Percentiles rank a stretch among this genome's conserved stretches.
Evolutionary conservation across 2,329 filamentous ascomycete genomes (phyloP).

Genomic region (Paracorniculantispora psalliotae): DNA sequence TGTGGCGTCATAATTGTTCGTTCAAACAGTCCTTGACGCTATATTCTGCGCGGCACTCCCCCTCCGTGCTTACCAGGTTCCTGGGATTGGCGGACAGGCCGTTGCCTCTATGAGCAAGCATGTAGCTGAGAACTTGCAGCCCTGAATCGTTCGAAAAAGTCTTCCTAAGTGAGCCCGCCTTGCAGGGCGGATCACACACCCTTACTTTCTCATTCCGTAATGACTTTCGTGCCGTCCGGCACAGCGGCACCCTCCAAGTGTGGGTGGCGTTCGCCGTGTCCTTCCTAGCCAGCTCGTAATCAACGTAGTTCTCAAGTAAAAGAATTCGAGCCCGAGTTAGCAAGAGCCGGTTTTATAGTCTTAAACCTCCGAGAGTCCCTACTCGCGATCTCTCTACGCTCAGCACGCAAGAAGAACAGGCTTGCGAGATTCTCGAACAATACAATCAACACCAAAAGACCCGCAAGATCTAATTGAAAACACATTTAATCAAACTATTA

Average conservation of each 20-base stretch:
- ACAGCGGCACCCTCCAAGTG: neutral
- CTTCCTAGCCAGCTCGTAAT: neutral
- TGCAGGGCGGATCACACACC: neutral
- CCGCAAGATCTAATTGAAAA: neutral
- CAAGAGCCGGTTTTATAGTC: neutral
- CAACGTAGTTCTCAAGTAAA: neutral
- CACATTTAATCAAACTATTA: neutral
- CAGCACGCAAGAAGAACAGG: neutral
- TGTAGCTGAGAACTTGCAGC: neutral
- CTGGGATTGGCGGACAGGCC: too few relatives aligned
- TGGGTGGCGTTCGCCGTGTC: neutral
- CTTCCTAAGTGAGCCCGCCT: neutral
- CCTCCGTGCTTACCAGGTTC: neutral
- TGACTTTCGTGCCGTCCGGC: neutral
- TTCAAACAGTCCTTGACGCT: neutral
- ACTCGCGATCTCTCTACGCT: neutral
- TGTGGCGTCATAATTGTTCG: neutral
- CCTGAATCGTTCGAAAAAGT: neutral
- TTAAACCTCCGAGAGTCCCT: neutral
- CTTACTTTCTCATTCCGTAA: neutral
- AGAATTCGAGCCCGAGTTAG: neutral
- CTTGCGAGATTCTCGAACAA: neutral
- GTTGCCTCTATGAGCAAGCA: neutral
- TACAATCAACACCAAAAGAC: neutral
- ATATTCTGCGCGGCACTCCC: neutral